phyloP scores from a whole-genome alignment of 108 stramenopile species.

The Fragilariopsis cylindrus region DNA sequence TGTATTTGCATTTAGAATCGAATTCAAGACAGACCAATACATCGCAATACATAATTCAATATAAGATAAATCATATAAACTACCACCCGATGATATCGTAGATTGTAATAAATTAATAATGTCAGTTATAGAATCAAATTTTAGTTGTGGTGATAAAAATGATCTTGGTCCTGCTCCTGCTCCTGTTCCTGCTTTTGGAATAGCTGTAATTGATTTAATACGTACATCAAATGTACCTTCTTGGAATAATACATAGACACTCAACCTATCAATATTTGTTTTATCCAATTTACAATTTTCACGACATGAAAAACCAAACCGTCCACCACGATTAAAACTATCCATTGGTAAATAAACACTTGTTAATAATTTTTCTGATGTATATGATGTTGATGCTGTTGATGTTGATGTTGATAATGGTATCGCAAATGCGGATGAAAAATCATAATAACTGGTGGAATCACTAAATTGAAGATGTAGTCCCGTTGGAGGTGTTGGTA shows the following conservation, averaged over 20 bases:
- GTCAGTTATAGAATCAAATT: too few relatives aligned
- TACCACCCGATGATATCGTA: background rate
- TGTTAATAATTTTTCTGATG: background rate
- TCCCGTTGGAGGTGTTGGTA: background rate
- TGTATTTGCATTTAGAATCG: background rate
- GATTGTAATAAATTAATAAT: background rate
- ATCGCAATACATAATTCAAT: background rate
- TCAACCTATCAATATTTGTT: background rate
- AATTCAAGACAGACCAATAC: constrained; percentile 13
- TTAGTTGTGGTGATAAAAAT: too few relatives aligned
- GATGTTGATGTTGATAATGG: background rate
- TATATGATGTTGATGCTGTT: background rate
- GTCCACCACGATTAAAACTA: background rate
- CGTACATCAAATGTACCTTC: background rate
- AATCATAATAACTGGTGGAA: background rate
- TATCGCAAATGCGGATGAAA: background rate
- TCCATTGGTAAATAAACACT: constrained; percentile 6
- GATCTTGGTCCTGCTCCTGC: too few relatives aligned
- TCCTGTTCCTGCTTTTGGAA: background rate
- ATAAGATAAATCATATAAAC: constrained; percentile 1
- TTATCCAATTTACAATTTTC: background rate
- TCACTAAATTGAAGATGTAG: constrained; percentile 11
- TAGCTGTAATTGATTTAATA: background rate
- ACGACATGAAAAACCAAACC: background rate
- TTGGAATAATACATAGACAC: constrained; percentile 11